Evolutionary conservation across 23 red algal species (phyloP).

Genomic region (Cyanidioschyzon merolae): DNA sequence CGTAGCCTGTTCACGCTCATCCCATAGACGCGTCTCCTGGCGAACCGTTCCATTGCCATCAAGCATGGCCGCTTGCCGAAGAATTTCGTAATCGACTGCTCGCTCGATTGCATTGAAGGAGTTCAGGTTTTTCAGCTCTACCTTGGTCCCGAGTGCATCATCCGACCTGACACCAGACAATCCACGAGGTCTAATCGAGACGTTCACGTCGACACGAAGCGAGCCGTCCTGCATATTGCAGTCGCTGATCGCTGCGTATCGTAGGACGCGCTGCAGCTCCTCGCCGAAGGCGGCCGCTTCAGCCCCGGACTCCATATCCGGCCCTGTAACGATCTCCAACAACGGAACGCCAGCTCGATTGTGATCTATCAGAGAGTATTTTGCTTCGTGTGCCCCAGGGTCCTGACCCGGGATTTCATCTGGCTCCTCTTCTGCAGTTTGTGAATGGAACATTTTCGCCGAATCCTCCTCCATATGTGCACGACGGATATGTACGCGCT

Average conservation of each 20-base stretch:
- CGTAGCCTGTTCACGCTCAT: constrained; percentile 64
- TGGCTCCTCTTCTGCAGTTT: neutral
- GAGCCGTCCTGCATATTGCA: constrained; percentile 97
- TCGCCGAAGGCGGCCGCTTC: constrained; percentile 85
- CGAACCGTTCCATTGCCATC: constrained; percentile 25
- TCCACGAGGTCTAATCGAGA: constrained; percentile 54
- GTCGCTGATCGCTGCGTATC: constrained; percentile 59
- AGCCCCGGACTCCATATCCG: constrained; percentile 51
- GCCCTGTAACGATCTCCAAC: constrained; percentile 80
- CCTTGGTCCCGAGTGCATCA: constrained; percentile 50
- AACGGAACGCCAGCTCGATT: constrained; percentile 75
- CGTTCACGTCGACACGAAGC: constrained; percentile 82
- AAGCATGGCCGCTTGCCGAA: constrained; percentile 55
- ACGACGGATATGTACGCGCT: constrained; percentile 47
- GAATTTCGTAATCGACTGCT: constrained; percentile 81
- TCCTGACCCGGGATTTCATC: neutral
- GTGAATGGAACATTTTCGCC: constrained; percentile 71
- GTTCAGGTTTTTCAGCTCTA: constrained; percentile 95
- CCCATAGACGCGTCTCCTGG: constrained; percentile 81
- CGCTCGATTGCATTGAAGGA: constrained; percentile 67
- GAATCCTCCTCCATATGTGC: constrained; percentile 98
- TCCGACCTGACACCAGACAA: neutral
- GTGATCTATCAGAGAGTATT: constrained; percentile 70
- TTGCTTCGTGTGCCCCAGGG: constrained; percentile 16
- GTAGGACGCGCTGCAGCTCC: constrained; percentile 69